Evolutionary conservation across 306 rosid species (phyloP), one percentile per base, ranked within the genome.

Genomic region (Lagenaria siceraria): DNA sequence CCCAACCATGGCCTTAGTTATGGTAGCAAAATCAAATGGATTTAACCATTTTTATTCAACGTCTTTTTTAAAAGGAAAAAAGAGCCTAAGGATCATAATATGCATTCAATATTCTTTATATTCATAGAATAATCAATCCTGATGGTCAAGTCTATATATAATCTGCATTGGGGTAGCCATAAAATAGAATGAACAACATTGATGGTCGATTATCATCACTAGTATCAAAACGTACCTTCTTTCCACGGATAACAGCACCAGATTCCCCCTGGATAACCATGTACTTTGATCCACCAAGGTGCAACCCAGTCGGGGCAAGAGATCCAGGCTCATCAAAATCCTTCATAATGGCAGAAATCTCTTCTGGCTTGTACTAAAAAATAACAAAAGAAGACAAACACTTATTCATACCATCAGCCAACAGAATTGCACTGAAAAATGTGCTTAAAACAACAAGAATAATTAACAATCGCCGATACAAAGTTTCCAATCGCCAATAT

Each of bases 181-280:
- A 79, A 61, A 51, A 66, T 38, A 66, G 53, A 18, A 66, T 40
- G 29, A 66, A 22, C 8, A 40, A 21, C 19, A 5, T 14, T 29
- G 73, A 66, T 19, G 17, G 36, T 70, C 14, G 58, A 35, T 33
- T 21, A 7, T 19, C 54, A 42, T 43, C 42, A 52, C 56, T 11
- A 14, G 14, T 52, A 25, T 12, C 7, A 56, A 42, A 58, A 17
- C 15, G 36, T n/a, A 86, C 92, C 92, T 88, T 88, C 86, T 86
- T 88, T 27, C 87, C 90, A 48, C 88, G 88, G 59, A 88, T 80
- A 62, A 88, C 88, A 76, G 84, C 90, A 43, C 88, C 88, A 2
- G 80, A 17, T 71, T 88, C 90, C 60, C 92, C 92, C 79, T 86
- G 90, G 78, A 86, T 88, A 77, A 86, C 92, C 90, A 86, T 86